Evolutionary conservation across 495 filamentous ascomycete species (phyloP).

Genomic region (Penicillium turbatum): DNA sequence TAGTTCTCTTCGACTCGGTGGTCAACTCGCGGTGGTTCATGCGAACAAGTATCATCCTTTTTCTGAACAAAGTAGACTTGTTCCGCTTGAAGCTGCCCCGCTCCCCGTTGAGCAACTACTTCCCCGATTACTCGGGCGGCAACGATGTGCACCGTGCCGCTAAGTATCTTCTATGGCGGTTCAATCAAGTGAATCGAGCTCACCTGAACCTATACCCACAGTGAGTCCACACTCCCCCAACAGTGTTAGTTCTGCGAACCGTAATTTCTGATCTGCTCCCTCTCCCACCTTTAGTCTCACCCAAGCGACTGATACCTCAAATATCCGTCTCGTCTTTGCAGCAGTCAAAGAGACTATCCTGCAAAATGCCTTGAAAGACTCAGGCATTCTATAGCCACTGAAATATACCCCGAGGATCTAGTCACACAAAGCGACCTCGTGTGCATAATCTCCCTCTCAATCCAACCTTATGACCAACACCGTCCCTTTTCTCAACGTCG

Average conservation of each 20-base stretch:
- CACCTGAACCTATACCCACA: conserved; percentile 97
- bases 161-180: conserved; percentile 96
- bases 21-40: conserved; percentile 99
- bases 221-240: conserved; percentile 52
- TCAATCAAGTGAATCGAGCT: conserved; percentile 96
- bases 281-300: conserved; percentile 61
- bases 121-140: conserved; percentile 95
- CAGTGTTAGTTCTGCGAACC: background rate
- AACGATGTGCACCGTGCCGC: conserved; percentile 97
- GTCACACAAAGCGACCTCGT: background rate
- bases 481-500: conserved; percentile 3
- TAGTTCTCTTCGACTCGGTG: conserved; percentile 97
- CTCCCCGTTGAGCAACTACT: conserved; percentile 87
- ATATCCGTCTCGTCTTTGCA: conserved; percentile 95
- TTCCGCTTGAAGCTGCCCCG: conserved; percentile 91
- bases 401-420: conserved; percentile 6
- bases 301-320: conserved; percentile 97
- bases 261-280: conserved; percentile 30
- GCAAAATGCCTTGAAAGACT: conserved; percentile 96
- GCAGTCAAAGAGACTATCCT: conserved; percentile 98
- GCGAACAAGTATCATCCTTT: conserved; percentile 96
- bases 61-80: conserved; percentile 97
- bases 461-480: conserved; percentile 5
- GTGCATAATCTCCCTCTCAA: background rate
- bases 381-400: conserved; percentile 72